A percentile compares a stretch with the other conserved stretches of the same genome.
phyloP scores from a whole-genome alignment of 192 early-diverging fungal species.

The Coemansia sp. region DNA sequence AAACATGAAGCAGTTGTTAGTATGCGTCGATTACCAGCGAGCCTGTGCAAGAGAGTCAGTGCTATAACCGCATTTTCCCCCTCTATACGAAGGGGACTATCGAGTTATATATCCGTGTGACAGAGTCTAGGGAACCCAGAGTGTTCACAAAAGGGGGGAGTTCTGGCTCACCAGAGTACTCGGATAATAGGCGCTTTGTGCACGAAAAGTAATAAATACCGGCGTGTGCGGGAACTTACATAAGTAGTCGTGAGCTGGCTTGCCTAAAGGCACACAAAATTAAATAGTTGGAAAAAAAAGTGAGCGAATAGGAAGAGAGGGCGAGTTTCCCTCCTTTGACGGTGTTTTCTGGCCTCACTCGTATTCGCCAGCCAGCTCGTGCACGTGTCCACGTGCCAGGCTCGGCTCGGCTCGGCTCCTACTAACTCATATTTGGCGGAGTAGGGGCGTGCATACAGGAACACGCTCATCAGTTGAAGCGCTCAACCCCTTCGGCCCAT shows the following conservation, averaged over 20 bases:
- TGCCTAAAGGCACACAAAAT: not conserved
- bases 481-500: not conserved
- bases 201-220: not conserved
- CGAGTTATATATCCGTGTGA: not conserved
- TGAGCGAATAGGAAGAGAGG: conserved; percentile 28
- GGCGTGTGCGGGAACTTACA: not conserved
- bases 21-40: not conserved
- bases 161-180: no score
- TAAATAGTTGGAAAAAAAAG: conserved; percentile 6
- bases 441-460: not conserved
- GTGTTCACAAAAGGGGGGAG: not conserved
- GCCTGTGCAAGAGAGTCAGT: not conserved
- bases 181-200: no score
- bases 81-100: not conserved
- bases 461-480: not conserved
- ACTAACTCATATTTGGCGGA: not conserved
- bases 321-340: not conserved
- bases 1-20: not conserved
- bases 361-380: conserved; percentile 4
- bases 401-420: not conserved
- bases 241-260: not conserved
- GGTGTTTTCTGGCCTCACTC: not conserved
- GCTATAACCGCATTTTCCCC: not conserved
- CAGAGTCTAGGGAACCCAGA: not conserved
- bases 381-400: not conserved